Conservation (phyloP, 495 filamentous ascomycete genomes). For the Penicillium silybi region DNA sequence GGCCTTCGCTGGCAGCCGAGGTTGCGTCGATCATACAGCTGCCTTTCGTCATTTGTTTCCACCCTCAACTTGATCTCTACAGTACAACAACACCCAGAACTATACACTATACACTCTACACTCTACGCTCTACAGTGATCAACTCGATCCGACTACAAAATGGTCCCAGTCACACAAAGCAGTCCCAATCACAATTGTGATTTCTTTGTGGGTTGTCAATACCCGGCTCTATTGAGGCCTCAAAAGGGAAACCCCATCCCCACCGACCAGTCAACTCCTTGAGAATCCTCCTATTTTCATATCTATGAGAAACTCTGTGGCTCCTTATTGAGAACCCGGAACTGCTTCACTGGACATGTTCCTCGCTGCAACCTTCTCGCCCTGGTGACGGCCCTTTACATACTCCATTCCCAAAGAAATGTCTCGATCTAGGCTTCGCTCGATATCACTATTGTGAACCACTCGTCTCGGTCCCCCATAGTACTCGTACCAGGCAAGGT, state of each 20-base stretch:
- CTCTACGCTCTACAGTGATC: no score
- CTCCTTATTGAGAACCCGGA: not conserved
- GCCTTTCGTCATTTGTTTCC: not conserved
- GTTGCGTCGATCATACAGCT: not conserved
- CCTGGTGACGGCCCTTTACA: not conserved
- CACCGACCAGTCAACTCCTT: not conserved
- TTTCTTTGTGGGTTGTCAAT: not conserved
- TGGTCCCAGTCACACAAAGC: not conserved
- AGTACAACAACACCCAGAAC: not conserved
- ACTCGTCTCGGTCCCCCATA: not conserved
- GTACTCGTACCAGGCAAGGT: not conserved
- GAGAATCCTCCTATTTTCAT: not conserved
- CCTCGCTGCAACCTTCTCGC: not conserved
- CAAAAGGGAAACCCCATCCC: not conserved
- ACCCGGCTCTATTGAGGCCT: not conserved
- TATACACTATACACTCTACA: not conserved
- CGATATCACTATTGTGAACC: conserved; percentile 1
- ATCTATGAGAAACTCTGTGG: not conserved
- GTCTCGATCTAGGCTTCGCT: conserved; percentile 11
- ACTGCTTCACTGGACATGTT: conserved; percentile 7
- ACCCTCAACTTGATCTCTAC: not conserved
- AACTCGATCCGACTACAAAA: not conserved
- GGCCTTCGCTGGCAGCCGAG: not conserved
- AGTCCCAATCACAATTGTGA: not conserved
- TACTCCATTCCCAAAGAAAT: not conserved